Evolutionary conservation across 768 basidiomycete genomes (phyloP).

Genomic region (Lactarius sanguifluus): DNA sequence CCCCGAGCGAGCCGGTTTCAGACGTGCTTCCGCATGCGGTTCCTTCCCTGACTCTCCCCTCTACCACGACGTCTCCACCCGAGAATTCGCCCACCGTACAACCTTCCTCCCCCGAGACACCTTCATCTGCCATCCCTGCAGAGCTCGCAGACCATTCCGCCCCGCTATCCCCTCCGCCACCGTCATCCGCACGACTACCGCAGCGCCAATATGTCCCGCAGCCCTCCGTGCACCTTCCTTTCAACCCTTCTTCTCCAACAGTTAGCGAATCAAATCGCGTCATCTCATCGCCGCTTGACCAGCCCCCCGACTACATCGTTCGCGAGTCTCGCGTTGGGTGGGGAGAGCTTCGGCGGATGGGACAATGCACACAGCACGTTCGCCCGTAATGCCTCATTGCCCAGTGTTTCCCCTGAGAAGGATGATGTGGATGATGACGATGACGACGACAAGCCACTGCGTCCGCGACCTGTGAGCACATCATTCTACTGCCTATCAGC

Average conservation of each 20-base stretch:
- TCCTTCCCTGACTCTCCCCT: conserved; percentile 34
- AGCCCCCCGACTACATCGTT: conserved; percentile 36
- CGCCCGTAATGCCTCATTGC: conserved; percentile 34
- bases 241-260: conserved; percentile 6
- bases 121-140: conserved; percentile 15
- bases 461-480: conserved; percentile 32
- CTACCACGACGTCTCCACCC: conserved; percentile 25
- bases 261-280: conserved; percentile 24
- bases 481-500: conserved; percentile 20
- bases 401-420: conserved; percentile 13
- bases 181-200: conserved; percentile 28
- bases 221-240: conserved; percentile 17
- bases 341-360: conserved; percentile 53
- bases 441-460: conserved; percentile 38
- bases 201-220: conserved; percentile 26
- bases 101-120: conserved; percentile 15
- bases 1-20: conserved; percentile 25
- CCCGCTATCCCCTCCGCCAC: conserved; percentile 23
- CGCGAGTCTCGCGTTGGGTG: conserved; percentile 49
- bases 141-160: conserved; percentile 20
- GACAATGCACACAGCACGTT: conserved; percentile 38
- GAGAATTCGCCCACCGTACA: not conserved
- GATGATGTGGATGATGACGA: conserved; percentile 35
- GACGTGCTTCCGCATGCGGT: not conserved
- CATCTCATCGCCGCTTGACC: conserved; percentile 36